A percentile compares a stretch with the other conserved stretches of the same genome.
phyloP scores from a whole-genome alignment of 2,329 filamentous ascomycete genomes.

The Sordariomycetes sp. region DNA sequence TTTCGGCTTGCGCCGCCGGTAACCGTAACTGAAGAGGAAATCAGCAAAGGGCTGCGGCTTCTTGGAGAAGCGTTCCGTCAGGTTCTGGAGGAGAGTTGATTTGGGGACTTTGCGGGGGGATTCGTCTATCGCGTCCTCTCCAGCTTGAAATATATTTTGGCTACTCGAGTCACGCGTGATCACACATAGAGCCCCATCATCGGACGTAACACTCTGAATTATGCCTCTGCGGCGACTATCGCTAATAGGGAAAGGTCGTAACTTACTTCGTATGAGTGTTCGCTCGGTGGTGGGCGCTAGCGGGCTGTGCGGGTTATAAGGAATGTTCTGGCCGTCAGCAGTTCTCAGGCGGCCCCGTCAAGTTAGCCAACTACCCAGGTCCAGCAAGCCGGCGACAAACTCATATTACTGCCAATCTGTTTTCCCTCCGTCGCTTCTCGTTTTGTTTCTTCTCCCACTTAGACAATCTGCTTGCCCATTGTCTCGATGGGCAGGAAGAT shows the following conservation, averaged over 20 bases:
- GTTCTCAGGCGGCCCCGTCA: background rate
- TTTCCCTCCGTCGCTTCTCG: background rate
- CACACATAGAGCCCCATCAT: background rate
- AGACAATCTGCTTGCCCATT: conserved; percentile 18
- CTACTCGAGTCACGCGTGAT: background rate
- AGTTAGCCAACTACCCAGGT: background rate
- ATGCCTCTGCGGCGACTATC: background rate
- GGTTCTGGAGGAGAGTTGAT: background rate
- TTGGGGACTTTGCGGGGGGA: background rate
- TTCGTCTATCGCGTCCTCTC: background rate
- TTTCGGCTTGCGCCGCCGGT: conserved; percentile 40
- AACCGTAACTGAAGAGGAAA: conserved; percentile 31
- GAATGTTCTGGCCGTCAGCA: background rate
- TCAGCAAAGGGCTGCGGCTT: conserved; percentile 33
- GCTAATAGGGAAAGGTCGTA: background rate
- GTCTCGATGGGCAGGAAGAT: conserved; percentile 33
- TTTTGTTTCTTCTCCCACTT: background rate
- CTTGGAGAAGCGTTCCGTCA: conserved; percentile 34
- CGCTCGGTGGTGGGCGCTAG: background rate
- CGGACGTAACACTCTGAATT: background rate
- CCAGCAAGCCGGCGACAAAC: background rate
- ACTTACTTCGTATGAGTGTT: background rate
- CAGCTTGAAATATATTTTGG: background rate
- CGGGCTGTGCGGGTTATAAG: background rate
- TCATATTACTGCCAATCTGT: background rate